Base-by-base conservation (phyloP, 2,329 filamentous ascomycete genomes). In the Claviceps capensis region DNA sequence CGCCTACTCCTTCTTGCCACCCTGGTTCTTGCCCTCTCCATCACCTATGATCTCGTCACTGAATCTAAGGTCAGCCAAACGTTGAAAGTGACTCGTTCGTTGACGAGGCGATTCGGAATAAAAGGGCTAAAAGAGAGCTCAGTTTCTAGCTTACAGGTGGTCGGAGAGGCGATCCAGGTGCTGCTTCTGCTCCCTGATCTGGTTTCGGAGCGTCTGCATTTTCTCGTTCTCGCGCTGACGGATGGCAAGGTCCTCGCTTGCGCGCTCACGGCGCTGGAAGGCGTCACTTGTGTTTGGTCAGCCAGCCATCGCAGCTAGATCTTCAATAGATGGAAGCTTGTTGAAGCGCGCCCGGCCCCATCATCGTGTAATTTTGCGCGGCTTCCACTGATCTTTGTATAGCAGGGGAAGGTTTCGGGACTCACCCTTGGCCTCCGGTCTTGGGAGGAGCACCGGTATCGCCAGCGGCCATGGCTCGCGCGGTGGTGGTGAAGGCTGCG, bases 181-280 rank as follows among this genome's bases (percentile, higher is more conserved):
- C 60, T 82, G 72, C 69, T 87, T 81, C 75, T 95, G 88, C 69
- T 87, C 82, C 57, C 70, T 64, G 58, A 96, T 78, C 75, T 81
- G 82, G 73, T 78, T 76, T 71, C 80, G 84, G 62, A 95, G 82
- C 66, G 80, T 79, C 50, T 78, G 61, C 57, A 96, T 84, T 88
- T 95, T 96, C 74, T 90, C 83, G 73, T 82, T 81, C 79, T 97
- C 93, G 66, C 89, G 86, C 74, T 86, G 75, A 63, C 82, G 81
- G 72, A 98, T 89, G 72, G 86, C 87, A 61, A 81, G 80, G 68
- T 89, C 84, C 75, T 97, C 93, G 66, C 74, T 78, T 60, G 91
- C 91, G 67, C 84, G 80, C 73, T 98, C 93, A 62, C 93, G 88
- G 73, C 85, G 85, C 73, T 84, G 88, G 80, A 96, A 98, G 53